phyloP scores from a whole-genome alignment of 495 filamentous ascomycete genomes.

The Hypoxylon lienhwacheense region DNA sequence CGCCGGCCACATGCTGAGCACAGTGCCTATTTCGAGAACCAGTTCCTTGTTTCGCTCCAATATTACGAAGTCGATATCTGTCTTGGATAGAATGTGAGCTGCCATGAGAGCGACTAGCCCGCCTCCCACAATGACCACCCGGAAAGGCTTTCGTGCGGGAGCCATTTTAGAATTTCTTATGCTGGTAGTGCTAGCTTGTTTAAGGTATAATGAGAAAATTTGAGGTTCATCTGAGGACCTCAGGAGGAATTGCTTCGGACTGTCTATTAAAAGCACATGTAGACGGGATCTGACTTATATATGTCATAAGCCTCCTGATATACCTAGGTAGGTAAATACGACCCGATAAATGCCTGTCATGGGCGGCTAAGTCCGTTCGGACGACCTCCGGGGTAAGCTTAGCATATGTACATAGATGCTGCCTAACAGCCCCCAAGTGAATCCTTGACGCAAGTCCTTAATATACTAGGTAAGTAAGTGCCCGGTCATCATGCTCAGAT shows the following conservation, averaged over 20 bases:
- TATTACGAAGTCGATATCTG: conserved; percentile 53
- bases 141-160: conserved; percentile 38
- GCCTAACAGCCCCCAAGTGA: too few species aligned
- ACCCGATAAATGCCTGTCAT: too few species aligned
- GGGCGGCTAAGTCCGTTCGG: too few species aligned
- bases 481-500: too few species aligned
- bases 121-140: conserved; percentile 57
- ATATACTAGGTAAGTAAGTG: too few species aligned
- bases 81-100: conserved; percentile 48
- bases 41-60: conserved; percentile 47
- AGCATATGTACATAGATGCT: too few species aligned
- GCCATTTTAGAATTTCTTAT: too few species aligned
- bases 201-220: neutral
- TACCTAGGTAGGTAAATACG: too few species aligned
- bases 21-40: conserved; percentile 46
- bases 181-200: too few species aligned
- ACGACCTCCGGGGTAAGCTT: too few species aligned
- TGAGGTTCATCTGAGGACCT: neutral
- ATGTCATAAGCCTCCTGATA: neutral
- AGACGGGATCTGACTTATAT: neutral
- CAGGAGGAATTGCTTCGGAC: neutral
- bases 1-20: conserved; percentile 42
- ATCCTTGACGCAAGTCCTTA: too few species aligned
- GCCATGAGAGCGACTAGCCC: conserved; percentile 54
- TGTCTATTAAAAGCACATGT: neutral